phyloP scores from a whole-genome alignment of 2,329 filamentous ascomycete genomes.

The Rachicladosporium sp. region DNA sequence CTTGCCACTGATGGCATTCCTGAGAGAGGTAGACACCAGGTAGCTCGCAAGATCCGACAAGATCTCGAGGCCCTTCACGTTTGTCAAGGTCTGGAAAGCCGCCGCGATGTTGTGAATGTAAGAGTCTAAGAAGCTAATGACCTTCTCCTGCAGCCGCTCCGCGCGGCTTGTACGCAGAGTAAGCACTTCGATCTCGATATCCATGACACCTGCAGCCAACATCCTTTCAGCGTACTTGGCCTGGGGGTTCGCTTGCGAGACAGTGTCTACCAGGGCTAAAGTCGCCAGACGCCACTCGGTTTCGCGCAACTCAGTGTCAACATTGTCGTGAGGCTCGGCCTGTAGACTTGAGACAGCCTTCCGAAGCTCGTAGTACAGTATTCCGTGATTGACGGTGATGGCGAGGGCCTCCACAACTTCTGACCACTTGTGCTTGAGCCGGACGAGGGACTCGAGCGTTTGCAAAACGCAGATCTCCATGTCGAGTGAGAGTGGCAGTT shows the following conservation, averaged over 20 bases:
- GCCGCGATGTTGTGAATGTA: slow-evolving; percentile 71
- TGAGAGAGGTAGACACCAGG: slow-evolving; percentile 59
- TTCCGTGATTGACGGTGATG: slow-evolving; percentile 90
- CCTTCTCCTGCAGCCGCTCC: slow-evolving; percentile 68
- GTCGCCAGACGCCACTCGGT: slow-evolving; percentile 86
- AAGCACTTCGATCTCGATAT: slow-evolving; percentile 79
- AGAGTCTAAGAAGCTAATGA: slow-evolving; percentile 77
- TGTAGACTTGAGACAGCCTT: slow-evolving; percentile 79
- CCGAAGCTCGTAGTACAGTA: slow-evolving; percentile 82
- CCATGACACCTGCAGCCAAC: slow-evolving; percentile 78
- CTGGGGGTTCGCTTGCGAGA: slow-evolving; percentile 44
- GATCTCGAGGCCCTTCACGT: slow-evolving; percentile 73
- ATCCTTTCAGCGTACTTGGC: slow-evolving; percentile 64
- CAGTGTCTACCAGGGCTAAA: slow-evolving; percentile 73
- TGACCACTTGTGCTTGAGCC: slow-evolving; percentile 59
- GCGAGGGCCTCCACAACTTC: slow-evolving; percentile 87
- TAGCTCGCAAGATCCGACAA: slow-evolving; percentile 77
- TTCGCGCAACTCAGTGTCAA: slow-evolving; percentile 47
- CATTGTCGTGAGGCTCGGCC: slow-evolving; percentile 41
- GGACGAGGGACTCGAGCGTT: slow-evolving; percentile 73
- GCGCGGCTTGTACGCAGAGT: slow-evolving; percentile 71
- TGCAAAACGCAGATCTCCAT: slow-evolving; percentile 73
- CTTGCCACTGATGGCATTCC: slow-evolving; percentile 52
- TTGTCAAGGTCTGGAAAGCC: slow-evolving; percentile 72
- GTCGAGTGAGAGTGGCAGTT: slow-evolving; percentile 55